Base-by-base conservation (phyloP, 2,329 filamentous ascomycete species). In the Fusarium nodosum region DNA sequence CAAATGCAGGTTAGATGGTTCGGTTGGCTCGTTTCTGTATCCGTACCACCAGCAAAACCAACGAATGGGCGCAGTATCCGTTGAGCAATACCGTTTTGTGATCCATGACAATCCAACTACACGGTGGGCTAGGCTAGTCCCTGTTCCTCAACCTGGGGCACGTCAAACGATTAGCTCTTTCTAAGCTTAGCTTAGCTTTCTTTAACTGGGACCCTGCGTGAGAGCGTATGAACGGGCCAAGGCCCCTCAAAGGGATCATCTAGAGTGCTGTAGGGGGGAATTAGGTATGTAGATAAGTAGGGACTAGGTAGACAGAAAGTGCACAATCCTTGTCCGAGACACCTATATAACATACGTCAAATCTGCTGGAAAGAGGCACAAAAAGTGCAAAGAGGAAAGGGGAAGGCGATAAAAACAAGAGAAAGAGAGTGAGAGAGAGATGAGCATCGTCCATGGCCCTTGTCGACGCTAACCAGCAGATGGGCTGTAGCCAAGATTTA, bases 161-260 rank as follows among this genome's bases (percentile, higher is more conserved):
- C 28, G 52, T 55, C 41, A 55, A 48, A 34, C 48, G 48, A 51
- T 51, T 51, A 22, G 48, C 48, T 60, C 59, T 57, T 47, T 41
- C 59, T 42, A 33, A n/a, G n/a, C n/a, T n/a, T n/a, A 22, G 36
- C 11, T 22, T 36, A 20, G 50, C 39, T 38, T 39, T 28, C 39
- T 38, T 39, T 22, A 30, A 41, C 18, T 38, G 30, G 42, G 31
- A 26, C 36, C 42, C 10, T 45, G 16, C 3, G 28, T 10, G 28
- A 28, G 28, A 28, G 28, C 28, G 24, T 28, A 54, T 33, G 30
- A 56, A 34, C 24, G 41, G 52, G 33, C 52, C 52, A 55, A 55
- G 30, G 41, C 52, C 41, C 52, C 41, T 47, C 39, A 47, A 36
- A 47, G 24, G 24, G 52, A 55, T 34, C 24, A n/a, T 38, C 18